These are phyloP conservation scores for Crucibulum laeve DNA, from an alignment of 768 basidiomycete species.

Conservation along the genomic window DNA sequence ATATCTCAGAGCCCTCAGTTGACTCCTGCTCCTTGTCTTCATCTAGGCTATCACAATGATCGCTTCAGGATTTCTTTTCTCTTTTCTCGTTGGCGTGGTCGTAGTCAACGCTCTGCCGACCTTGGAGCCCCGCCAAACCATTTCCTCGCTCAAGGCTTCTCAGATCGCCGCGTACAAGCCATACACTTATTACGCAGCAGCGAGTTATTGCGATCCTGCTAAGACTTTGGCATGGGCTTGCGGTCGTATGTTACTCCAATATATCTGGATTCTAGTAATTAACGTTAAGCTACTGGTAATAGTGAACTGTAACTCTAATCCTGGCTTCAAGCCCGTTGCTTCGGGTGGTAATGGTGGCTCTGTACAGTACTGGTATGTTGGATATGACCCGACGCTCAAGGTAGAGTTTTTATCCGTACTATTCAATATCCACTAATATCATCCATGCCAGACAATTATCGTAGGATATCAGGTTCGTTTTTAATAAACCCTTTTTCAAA, in stretches of 20 bases:
- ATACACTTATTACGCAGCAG: constrained; percentile 42
- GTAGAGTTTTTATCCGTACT: neutral
- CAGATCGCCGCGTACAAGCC: constrained; percentile 39
- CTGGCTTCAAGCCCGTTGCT: constrained; percentile 36
- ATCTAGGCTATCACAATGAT: constrained; percentile 6
- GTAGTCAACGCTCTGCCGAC: constrained; percentile 18
- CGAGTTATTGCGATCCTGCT: constrained; percentile 42
- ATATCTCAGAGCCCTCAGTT: no score
- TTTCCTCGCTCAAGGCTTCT: constrained; percentile 29
- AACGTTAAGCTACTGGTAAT: neutral
- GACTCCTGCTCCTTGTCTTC: neutral
- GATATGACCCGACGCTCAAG: constrained; percentile 8
- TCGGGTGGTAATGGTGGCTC: constrained; percentile 37
- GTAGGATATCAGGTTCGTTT: constrained; percentile 10
- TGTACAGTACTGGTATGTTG: constrained; percentile 36
- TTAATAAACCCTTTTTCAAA: neutral
- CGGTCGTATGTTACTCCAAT: constrained; percentile 23
- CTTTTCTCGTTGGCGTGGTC: constrained; percentile 13
- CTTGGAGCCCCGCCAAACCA: constrained; percentile 15
- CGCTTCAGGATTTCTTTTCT: constrained; percentile 6
- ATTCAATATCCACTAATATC: constrained; percentile 2
- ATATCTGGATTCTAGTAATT: neutral
- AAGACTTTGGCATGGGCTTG: constrained; percentile 47
- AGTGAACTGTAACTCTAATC: constrained; percentile 38
- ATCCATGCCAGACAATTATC: constrained; percentile 15